Evolutionary conservation across 805 yeast genomes (phyloP).

Genomic region (Starmera amethionina): DNA sequence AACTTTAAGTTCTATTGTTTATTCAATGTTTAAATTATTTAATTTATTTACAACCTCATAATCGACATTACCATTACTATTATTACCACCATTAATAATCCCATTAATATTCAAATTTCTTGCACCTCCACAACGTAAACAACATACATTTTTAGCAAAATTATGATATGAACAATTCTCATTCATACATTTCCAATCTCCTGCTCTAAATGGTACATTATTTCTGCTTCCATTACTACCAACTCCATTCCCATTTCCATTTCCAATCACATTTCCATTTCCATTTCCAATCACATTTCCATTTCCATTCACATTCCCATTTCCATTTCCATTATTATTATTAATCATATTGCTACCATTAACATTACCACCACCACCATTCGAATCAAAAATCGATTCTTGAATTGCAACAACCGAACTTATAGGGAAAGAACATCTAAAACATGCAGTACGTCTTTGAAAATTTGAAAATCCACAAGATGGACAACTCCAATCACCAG

Average conservation of each 20-base stretch:
- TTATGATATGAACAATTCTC: conserved; percentile 81
- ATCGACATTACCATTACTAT: too few species aligned
- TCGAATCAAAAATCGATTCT: conserved; percentile 37
- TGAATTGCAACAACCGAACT: conserved; percentile 62
- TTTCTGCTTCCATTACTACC: conserved; percentile 19
- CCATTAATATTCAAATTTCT: conserved; percentile 18
- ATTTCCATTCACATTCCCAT: conserved; percentile 14
- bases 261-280: conserved; percentile 9
- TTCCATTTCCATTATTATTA: conserved; percentile 6
- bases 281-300: conserved; percentile 7
- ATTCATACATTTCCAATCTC: conserved; percentile 88
- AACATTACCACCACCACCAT: background rate
- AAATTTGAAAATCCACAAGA: conserved; percentile 92
- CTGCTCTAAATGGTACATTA: conserved; percentile 89
- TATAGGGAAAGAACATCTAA: conserved; percentile 85
- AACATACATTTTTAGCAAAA: conserved; percentile 81
- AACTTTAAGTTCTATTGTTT: background rate
- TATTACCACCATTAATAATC: too few species aligned
- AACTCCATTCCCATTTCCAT: conserved; percentile 1
- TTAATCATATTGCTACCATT: conserved; percentile 3
- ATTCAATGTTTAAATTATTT: too few species aligned
- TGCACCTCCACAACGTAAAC: conserved; percentile 83
- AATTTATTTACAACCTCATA: too few species aligned
- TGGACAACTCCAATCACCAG: conserved; percentile 98
- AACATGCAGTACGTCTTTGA: conserved; percentile 89